phyloP scores from a whole-genome alignment of 2,329 filamentous ascomycete species.

The Penicillium sclerotigenum region DNA sequence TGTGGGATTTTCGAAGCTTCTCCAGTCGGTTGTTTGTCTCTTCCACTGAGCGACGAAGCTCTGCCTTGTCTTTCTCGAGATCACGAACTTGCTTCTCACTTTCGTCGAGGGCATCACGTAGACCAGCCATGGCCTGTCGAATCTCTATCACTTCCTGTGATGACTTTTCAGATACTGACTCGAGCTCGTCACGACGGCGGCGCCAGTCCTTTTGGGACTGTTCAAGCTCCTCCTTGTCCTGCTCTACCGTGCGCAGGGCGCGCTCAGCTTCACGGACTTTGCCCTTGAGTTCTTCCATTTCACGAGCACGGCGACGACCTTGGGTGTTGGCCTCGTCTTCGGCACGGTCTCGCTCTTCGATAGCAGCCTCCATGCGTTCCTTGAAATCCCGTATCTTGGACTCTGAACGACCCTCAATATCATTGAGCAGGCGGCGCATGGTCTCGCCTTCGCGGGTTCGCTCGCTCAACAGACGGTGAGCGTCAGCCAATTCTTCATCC shows the following conservation, averaged over 20 bases:
- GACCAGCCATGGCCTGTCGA: constrained; percentile 69
- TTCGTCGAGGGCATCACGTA: constrained; percentile 78
- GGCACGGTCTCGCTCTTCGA: constrained; percentile 89
- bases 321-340: constrained; percentile 84
- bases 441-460: constrained; percentile 89
- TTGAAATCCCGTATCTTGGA: constrained; percentile 82
- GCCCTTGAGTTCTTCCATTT: constrained; percentile 79
- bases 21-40: constrained; percentile 75
- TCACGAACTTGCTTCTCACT: constrained; percentile 80
- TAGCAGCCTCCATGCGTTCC: constrained; percentile 77
- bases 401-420: constrained; percentile 81
- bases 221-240: constrained; percentile 77
- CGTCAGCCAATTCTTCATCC: constrained; percentile 88
- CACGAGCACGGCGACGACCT: constrained; percentile 71
- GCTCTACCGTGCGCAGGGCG: constrained; percentile 64
- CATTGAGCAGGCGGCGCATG: constrained; percentile 83
- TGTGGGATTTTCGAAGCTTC: constrained; percentile 68
- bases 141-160: constrained; percentile 72
- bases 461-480: constrained; percentile 80
- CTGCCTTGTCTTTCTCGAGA: constrained; percentile 75
- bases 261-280: constrained; percentile 79
- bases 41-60: constrained; percentile 72
- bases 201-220: constrained; percentile 71
- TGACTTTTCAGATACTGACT: constrained; percentile 65
- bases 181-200: constrained; percentile 69